phyloP scores from a whole-genome alignment of 192 early-diverging fungal genomes.

The Mycoemilia scoparia region DNA sequence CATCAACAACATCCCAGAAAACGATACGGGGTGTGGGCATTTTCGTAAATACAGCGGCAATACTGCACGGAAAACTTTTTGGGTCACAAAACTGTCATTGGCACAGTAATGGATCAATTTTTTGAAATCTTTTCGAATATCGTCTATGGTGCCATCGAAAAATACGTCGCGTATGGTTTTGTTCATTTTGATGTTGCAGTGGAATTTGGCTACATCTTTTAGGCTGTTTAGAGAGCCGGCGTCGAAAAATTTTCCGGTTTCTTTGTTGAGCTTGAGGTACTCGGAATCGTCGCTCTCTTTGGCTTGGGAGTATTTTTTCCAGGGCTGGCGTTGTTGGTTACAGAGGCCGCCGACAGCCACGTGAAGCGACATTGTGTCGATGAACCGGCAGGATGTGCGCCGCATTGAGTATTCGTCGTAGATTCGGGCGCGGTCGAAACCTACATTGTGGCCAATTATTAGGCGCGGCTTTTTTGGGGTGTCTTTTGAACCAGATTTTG shows the following conservation, averaged over 20 bases:
- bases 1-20: slow-evolving; percentile 83
- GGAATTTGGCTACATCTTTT: slow-evolving; percentile 55
- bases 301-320: slow-evolving; percentile 51
- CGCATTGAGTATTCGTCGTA: slow-evolving; percentile 63
- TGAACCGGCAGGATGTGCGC: slow-evolving; percentile 36
- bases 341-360: slow-evolving; percentile 76
- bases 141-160: slow-evolving; percentile 33
- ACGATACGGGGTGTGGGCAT: slow-evolving; percentile 88
- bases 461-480: slow-evolving; percentile 30
- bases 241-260: slow-evolving; percentile 30
- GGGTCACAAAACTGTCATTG: slow-evolving; percentile 63
- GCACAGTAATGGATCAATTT: slow-evolving; percentile 68
- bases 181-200: slow-evolving; percentile 48
- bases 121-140: slow-evolving; percentile 45
- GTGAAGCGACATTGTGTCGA: slow-evolving; percentile 93
- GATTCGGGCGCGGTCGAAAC: slow-evolving; percentile 77
- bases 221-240: slow-evolving; percentile 50
- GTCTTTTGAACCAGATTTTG: no score
- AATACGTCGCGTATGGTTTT: slow-evolving; percentile 43
- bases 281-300: slow-evolving; percentile 21
- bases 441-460: slow-evolving; percentile 81
- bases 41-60: slow-evolving; percentile 52
- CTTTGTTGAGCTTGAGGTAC: slow-evolving; percentile 26
- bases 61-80: slow-evolving; percentile 44
- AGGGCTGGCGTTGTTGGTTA: slow-evolving; percentile 66